Conservation (phyloP, 2,329 filamentous ascomycete species). For the Cryoendolithus antarcticus region DNA sequence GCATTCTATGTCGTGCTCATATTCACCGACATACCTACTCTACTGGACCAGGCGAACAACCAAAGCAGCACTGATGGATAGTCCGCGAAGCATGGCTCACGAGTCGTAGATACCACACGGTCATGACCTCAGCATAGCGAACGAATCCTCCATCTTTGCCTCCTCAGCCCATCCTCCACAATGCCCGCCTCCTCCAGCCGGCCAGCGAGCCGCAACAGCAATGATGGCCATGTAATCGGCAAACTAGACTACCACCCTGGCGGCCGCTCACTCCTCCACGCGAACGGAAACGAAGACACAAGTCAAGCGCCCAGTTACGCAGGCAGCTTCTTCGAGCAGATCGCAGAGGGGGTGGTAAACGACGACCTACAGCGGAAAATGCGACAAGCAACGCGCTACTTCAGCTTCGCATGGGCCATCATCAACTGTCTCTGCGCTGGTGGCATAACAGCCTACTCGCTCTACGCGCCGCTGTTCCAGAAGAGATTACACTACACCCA, state of each 20-base stretch:
- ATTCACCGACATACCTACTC: no score
- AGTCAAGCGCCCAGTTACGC: conserved; percentile 35
- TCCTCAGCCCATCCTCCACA: background rate
- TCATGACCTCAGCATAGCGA: no score
- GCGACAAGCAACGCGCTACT: conserved; percentile 39
- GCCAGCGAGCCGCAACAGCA: conserved; percentile 4
- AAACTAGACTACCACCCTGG: conserved; percentile 37
- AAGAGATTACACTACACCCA: conserved; percentile 77
- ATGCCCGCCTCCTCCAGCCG: conserved; percentile 6
- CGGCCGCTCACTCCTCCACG: conserved; percentile 29
- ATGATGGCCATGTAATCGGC: conserved; percentile 25
- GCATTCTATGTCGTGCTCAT: no score
- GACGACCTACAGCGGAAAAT: conserved; percentile 44
- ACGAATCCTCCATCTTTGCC: no score
- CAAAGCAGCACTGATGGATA: no score
- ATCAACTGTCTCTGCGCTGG: conserved; percentile 67
- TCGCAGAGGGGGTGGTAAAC: conserved; percentile 48
- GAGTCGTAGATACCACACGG: no score
- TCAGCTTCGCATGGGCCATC: conserved; percentile 49
- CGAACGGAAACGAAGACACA: conserved; percentile 21
- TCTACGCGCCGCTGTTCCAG: conserved; percentile 87
- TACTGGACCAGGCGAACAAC: no score
- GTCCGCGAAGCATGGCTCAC: no score
- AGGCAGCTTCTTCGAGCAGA: conserved; percentile 46
- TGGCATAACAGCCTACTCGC: conserved; percentile 83